A percentile compares a stretch with the other conserved stretches of the same genome.
Evolutionary conservation across 2,329 filamentous ascomycete species (phyloP).

Genomic region (Penicillium paneum): DNA sequence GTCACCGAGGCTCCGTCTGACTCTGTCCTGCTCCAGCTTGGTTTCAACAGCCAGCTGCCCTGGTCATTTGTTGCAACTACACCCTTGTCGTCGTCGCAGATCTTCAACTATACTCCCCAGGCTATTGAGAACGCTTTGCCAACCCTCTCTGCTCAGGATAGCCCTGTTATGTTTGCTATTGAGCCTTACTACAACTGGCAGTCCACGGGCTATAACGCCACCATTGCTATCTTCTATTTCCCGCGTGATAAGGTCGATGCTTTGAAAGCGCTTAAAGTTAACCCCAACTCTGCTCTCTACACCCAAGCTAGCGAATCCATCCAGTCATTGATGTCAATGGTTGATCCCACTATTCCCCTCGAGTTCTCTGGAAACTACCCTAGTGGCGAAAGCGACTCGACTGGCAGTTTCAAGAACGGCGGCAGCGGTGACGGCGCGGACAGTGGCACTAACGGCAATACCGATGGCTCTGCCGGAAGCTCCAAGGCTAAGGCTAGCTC

Average conservation of each 20-base stretch:
- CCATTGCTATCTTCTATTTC: constrained; percentile 72
- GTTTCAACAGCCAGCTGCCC: constrained; percentile 76
- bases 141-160: constrained; percentile 41
- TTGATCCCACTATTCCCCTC: constrained; percentile 79
- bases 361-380: constrained; percentile 39
- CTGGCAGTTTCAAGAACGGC: constrained; percentile 40
- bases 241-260: constrained; percentile 66
- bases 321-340: constrained; percentile 69
- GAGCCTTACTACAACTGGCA: constrained; percentile 70
- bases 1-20: constrained; percentile 58
- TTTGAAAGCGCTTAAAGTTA: constrained; percentile 66
- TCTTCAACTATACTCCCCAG: constrained; percentile 73
- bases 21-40: constrained; percentile 73
- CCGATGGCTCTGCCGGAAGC: constrained; percentile 50
- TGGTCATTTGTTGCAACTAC: constrained; percentile 76
- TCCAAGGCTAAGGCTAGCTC: constrained; percentile 45
- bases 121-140: constrained; percentile 66
- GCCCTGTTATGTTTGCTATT: constrained; percentile 65
- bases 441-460: constrained; percentile 30
- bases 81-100: constrained; percentile 72
- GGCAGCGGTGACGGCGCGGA: constrained; percentile 31
- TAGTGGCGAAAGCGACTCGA: constrained; percentile 31
- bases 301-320: constrained; percentile 64
- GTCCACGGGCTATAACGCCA: constrained; percentile 72
- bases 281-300: constrained; percentile 72